Evolutionary conservation across 2,329 filamentous ascomycete species (phyloP), one percentile per base, ranked within the genome.

Genomic region (Passalora sequoiae): DNA sequence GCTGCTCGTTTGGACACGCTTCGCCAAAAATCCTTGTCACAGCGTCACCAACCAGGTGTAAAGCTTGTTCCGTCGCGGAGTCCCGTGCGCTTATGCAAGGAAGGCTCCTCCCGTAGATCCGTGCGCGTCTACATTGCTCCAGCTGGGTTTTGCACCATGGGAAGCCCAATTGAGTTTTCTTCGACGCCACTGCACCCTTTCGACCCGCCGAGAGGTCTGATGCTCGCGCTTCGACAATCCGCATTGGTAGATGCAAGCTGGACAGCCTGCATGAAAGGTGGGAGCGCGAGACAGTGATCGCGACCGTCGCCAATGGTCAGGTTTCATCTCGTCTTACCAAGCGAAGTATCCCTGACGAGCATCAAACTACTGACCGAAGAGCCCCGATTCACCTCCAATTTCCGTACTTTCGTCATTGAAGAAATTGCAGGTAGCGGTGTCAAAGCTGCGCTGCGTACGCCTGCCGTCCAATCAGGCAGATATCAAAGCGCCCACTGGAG

Each of bases 301-400:
- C 24, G 24, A n/a, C 32, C 24, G 8, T 32, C 40, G 40, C 44
- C 36, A 21, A 30, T 29, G 32, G 30, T 32, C 46, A 33, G 36
- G 42, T 49, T 43, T 43, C 43, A 49, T 43, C 40, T 35, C 12
- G 12, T 12, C 24, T 6, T 6, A 29, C 17, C 37, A 44, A 49
- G 49, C 49, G 49, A 51, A 21, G 35, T 15, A 44, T 53, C 47
- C 50, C 44, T 47, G 47, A 17, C 35, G 49, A 35, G 38, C 43
- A 53, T 54, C 49, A 54, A 47, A 53, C 51, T 20, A 38, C 37
- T 40, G 30, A 31, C 43, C 38, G 27, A 36, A 33, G 32, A 27
- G 25, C 31, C 27, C 40, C 47, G 38, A 37, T 24, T 40, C 46
- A 45, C 48, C 50, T 50, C 46, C 44, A 54, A 53, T 54, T 37